Evolutionary conservation across 495 filamentous ascomycete genomes (phyloP).

Genomic region (Aspergillus asperescens): DNA sequence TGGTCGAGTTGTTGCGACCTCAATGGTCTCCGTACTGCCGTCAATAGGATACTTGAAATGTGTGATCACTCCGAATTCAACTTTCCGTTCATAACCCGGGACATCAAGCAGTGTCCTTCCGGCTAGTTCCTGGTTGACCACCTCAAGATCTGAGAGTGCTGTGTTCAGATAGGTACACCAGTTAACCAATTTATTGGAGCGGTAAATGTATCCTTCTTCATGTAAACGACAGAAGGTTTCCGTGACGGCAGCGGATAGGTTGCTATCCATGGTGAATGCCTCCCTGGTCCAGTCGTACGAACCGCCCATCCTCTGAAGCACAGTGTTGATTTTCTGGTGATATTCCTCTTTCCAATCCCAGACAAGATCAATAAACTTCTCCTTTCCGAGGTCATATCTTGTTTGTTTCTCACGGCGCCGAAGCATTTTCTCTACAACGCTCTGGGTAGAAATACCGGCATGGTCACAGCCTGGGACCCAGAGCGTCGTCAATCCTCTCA

Average conservation of each 20-base stretch:
- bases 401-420: slow-evolving; percentile 61
- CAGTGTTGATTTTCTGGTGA: slow-evolving; percentile 55
- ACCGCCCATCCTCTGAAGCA: slow-evolving; percentile 53
- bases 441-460: slow-evolving; percentile 72
- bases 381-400: slow-evolving; percentile 60
- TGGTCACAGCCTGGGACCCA: slow-evolving; percentile 74
- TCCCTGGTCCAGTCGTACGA: slow-evolving; percentile 62
- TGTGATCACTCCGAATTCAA: slow-evolving; percentile 67
- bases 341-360: slow-evolving; percentile 71
- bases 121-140: slow-evolving; percentile 65
- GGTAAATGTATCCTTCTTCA: slow-evolving; percentile 71
- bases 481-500: slow-evolving; percentile 61
- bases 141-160: slow-evolving; percentile 69
- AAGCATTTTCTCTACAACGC: slow-evolving; percentile 72
- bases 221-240: slow-evolving; percentile 71
- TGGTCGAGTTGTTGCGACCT: slow-evolving; percentile 71
- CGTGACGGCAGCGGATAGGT: slow-evolving; percentile 61
- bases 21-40: slow-evolving; percentile 57
- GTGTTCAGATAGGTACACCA: slow-evolving; percentile 71
- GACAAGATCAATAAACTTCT: slow-evolving; percentile 53
- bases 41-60: slow-evolving; percentile 69
- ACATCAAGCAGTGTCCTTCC: slow-evolving; percentile 62
- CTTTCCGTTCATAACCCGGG: slow-evolving; percentile 59
- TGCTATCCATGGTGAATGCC: slow-evolving; percentile 70
- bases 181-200: slow-evolving; percentile 70